A percentile compares a stretch with the other conserved stretches of the same genome.
Conservation (phyloP, 2,329 filamentous ascomycete species). For the Rhexocercosporidium sp. region DNA sequence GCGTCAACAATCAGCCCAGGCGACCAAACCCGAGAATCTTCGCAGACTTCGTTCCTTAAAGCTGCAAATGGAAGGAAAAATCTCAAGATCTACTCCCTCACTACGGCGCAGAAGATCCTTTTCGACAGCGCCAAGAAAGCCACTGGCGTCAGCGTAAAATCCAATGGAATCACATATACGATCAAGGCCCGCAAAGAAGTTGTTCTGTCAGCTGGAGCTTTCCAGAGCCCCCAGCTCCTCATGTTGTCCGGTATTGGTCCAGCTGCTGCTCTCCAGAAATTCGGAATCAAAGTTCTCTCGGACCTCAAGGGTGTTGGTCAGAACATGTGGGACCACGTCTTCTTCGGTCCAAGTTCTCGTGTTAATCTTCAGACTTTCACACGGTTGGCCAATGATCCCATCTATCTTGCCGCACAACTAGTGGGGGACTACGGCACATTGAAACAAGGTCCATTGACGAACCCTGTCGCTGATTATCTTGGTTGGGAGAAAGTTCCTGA, state of each 20-base stretch:
- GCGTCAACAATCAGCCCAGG: constrained; percentile 41
- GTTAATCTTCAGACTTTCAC: constrained; percentile 17
- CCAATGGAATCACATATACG: constrained; percentile 19
- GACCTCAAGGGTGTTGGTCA: constrained; percentile 56
- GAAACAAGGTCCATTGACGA: constrained; percentile 20
- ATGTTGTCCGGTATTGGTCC: constrained; percentile 54
- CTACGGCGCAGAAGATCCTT: constrained; percentile 51
- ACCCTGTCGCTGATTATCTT: constrained; percentile 25
- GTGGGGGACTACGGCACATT: not conserved
- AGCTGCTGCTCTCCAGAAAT: constrained; percentile 46
- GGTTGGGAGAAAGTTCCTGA: constrained; percentile 33
- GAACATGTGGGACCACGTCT: constrained; percentile 51
- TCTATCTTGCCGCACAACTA: constrained; percentile 2
- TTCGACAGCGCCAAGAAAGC: constrained; percentile 50
- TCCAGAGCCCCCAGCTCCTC: constrained; percentile 57
- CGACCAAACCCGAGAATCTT: constrained; percentile 42
- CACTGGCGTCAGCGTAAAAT: constrained; percentile 46
- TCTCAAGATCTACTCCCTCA: constrained; percentile 48
- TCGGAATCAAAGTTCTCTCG: constrained; percentile 51
- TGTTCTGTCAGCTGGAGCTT: constrained; percentile 50
- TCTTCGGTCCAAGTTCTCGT: constrained; percentile 12
- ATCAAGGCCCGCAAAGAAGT: constrained; percentile 31
- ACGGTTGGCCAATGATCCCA: constrained; percentile 16
- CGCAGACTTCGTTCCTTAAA: constrained; percentile 45
- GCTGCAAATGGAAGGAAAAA: constrained; percentile 32